These are phyloP conservation scores for Botrytis squamosa DNA, from an alignment of 2,329 filamentous ascomycete genomes.

Conservation along the genomic window DNA sequence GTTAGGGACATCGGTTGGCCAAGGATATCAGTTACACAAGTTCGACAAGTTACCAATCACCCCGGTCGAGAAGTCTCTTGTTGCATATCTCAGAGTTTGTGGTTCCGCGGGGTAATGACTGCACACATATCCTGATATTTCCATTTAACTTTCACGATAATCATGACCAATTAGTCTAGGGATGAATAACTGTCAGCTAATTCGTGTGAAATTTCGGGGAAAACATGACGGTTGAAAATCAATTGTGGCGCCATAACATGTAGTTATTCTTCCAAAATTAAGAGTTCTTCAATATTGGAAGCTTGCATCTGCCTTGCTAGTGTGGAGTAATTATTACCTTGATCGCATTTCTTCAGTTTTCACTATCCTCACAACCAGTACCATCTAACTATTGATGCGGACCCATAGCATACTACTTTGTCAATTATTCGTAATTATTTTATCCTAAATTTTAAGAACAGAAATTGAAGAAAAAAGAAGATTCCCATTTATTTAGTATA, in stretches of 20 bases:
- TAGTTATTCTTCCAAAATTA: not conserved
- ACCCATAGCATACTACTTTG: not conserved
- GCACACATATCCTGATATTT: not conserved
- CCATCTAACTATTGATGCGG: not conserved
- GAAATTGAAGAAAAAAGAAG: not conserved
- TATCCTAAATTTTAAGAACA: not conserved
- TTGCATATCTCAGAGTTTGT: conserved; percentile 3
- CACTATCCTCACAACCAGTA: not conserved
- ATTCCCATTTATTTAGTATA: conserved; percentile 4
- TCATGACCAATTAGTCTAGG: not conserved
- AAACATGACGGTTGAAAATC: not conserved
- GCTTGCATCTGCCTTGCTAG: not conserved
- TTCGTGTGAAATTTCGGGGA: not conserved
- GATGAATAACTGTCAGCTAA: not conserved
- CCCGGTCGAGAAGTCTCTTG: not conserved
- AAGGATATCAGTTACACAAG: not conserved
- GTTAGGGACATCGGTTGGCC: not conserved
- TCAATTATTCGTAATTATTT: not conserved
- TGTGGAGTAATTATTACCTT: not conserved
- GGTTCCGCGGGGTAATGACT: not conserved
- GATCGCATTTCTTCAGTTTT: not conserved
- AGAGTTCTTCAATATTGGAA: not conserved
- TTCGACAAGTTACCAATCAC: not conserved
- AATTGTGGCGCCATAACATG: not conserved
- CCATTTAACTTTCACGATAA: not conserved